phyloP scores from a whole-genome alignment of 2,329 filamentous ascomycete genomes.

The Thermochaetoides dissita region DNA sequence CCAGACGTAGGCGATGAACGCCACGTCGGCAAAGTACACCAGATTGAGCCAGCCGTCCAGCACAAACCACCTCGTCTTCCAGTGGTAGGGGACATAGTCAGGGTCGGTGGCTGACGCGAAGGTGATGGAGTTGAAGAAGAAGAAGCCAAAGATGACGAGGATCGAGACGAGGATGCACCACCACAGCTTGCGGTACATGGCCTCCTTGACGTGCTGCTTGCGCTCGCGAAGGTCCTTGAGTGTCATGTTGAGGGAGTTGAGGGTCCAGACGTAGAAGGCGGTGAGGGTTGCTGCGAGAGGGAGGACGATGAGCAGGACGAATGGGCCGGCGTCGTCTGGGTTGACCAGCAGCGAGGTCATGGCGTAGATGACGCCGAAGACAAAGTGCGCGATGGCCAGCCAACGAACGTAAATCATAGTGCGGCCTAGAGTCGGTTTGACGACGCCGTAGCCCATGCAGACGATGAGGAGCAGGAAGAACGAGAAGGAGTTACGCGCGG shows the following conservation, averaged over 20 bases:
- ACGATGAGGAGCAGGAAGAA: constrained; percentile 97
- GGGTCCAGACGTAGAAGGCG: constrained; percentile 95
- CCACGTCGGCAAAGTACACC: constrained; percentile 87
- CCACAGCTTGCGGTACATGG: constrained; percentile 98
- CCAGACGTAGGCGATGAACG: constrained; percentile 91
- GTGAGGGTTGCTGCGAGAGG: constrained; percentile 85
- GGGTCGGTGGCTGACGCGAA: constrained; percentile 76
- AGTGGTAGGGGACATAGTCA: constrained; percentile 89
- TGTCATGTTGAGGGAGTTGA: constrained; percentile 86
- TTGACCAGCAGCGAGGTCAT: constrained; percentile 79
- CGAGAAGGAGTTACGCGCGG: constrained; percentile 89
- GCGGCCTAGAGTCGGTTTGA: constrained; percentile 80
- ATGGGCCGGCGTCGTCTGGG: constrained; percentile 77
- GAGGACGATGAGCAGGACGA: constrained; percentile 84
- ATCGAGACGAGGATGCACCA: constrained; percentile 92
- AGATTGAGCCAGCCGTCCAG: constrained; percentile 95
- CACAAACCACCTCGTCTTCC: constrained; percentile 95
- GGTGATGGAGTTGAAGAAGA: constrained; percentile 95
- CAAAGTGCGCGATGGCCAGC: constrained; percentile 81
- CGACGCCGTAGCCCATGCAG: constrained; percentile 98
- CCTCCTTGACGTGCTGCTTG: constrained; percentile 82
- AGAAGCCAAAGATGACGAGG: constrained; percentile 91
- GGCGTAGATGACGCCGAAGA: constrained; percentile 88
- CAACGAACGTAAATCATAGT: constrained; percentile 91
- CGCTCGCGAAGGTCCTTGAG: constrained; percentile 93